Evolutionary conservation across 1,284 basidiomycete genomes (phyloP).

Genomic region (Sporisorium iseilematis-ciliati): DNA sequence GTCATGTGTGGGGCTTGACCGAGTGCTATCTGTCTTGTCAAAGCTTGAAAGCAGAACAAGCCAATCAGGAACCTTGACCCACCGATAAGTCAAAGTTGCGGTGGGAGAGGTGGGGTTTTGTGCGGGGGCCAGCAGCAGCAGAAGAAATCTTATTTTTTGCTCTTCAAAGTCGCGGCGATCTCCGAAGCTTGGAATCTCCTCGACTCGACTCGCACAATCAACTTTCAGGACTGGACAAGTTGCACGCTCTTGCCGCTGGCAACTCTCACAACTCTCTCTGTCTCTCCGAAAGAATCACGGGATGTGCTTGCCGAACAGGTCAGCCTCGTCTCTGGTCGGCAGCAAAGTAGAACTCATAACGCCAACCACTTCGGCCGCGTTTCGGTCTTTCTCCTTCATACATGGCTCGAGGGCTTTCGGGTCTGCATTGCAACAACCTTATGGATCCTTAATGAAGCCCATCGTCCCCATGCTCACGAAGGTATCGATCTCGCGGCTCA

Average conservation of each 20-base stretch:
- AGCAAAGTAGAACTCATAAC: too few species aligned
- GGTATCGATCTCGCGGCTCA: too few species aligned
- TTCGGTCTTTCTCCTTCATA: not conserved
- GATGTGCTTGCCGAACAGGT: not conserved
- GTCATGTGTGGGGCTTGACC: conserved; percentile 9
- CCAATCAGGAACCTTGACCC: conserved; percentile 6
- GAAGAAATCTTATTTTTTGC: not conserved
- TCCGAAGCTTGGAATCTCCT: not conserved
- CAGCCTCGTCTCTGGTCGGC: too few species aligned
- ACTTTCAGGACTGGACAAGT: too few species aligned
- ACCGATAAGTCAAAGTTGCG: not conserved
- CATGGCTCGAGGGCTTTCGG: not conserved
- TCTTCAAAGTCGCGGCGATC: not conserved
- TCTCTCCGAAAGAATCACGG: not conserved
- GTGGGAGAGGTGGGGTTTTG: not conserved
- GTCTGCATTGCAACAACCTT: too few species aligned
- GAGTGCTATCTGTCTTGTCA: not conserved
- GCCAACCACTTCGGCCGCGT: not conserved
- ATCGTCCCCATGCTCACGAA: too few species aligned
- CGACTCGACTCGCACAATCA: not conserved
- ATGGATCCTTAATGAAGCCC: too few species aligned
- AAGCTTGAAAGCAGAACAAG: not conserved
- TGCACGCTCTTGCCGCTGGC: too few species aligned
- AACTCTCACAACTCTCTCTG: not conserved
- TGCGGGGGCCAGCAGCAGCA: conserved; percentile 4